Evolutionary conservation across 1,284 basidiomycete species (phyloP), one percentile per base, ranked within the genome.

Genomic region (Malassezia cuniculi): DNA sequence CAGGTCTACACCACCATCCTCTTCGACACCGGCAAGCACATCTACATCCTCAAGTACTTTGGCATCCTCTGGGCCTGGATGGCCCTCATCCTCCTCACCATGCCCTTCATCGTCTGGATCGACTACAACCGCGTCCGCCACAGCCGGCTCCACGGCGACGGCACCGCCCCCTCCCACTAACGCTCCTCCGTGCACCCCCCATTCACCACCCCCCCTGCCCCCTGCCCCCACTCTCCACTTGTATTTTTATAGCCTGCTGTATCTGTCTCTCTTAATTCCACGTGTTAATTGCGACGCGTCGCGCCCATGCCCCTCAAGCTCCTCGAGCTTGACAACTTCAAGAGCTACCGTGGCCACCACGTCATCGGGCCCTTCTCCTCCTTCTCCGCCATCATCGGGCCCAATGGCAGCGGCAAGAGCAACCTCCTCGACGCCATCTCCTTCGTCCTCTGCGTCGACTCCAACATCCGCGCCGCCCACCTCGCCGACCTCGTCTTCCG

Each of bases 361-460:
- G 75, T 76, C 27, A 85, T 90, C 33, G 86, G 86, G 0, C 87
- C 87, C 4, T 90, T 93, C 72, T 77, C 76, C 65, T 78, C 81
- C 56, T 97, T 97, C 69, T 90, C 86, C 0, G 89, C 85, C 12
- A 77, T 95, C 53, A 41, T 66, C 57, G 93, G 93, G 17, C 90
- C 93, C 30, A 97, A 99, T 80, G 93, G 93, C 42, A 87, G 89
- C 3, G 93, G 93, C 51, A 97, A 99, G 69, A 90, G 85, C 24
- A 99, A 99, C 68, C 77, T 97, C 49, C 97, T 97, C 93, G 93
- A 99, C 68, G 93, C 93, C 40, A 94, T 99, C 55, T 97, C 93
- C 3, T 97, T 97, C 66, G 93, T 97, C 5, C 78, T 99, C 7
- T 90, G 93, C 21, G 82, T 97, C 32, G 86, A 89, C 71, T 86